Conservation (phyloP, 1,284 basidiomycete genomes). For the Puccinia horiana region DNA sequence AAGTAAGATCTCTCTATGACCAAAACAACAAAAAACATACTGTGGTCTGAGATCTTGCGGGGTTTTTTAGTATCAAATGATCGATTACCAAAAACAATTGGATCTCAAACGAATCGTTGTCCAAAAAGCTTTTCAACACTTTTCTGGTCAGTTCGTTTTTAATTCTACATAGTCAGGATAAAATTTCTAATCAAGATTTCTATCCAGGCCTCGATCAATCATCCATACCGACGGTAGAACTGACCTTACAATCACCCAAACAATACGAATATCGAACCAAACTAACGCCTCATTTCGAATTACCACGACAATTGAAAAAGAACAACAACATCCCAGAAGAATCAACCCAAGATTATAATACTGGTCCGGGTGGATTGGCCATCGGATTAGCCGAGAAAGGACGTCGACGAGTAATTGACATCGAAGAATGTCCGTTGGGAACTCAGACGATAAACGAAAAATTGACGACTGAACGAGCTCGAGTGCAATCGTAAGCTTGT, state of each 20-base stretch:
- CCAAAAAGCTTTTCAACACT: constrained; percentile 78
- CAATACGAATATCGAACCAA: constrained; percentile 94
- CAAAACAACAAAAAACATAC: too few species aligned
- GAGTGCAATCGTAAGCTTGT: constrained; percentile 68
- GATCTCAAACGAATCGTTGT: constrained; percentile 82
- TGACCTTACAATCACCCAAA: constrained; percentile 80
- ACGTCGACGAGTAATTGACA: constrained; percentile 78
- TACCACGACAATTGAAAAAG: constrained; percentile 64
- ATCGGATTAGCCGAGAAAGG: constrained; percentile 90
- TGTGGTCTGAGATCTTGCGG: constrained; percentile 60
- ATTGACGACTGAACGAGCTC: constrained; percentile 67
- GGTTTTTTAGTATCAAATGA: constrained; percentile 66
- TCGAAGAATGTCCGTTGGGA: constrained; percentile 95
- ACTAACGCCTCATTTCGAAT: constrained; percentile 93
- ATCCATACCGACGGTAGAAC: constrained; percentile 69
- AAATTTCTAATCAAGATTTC: constrained; percentile 45
- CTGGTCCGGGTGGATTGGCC: constrained; percentile 68
- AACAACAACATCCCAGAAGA: constrained; percentile 52
- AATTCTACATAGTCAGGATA: too few species aligned
- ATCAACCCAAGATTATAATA: constrained; percentile 14
- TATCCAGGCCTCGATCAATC: constrained; percentile 65
- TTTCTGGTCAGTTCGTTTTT: constrained; percentile 65
- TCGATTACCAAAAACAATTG: constrained; percentile 83
- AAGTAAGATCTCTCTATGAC: too few species aligned
- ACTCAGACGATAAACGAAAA: constrained; percentile 77